These are phyloP conservation scores for Fusarium armeniacum DNA, from an alignment of 2,329 filamentous ascomycete genomes.

Conservation along the genomic window DNA sequence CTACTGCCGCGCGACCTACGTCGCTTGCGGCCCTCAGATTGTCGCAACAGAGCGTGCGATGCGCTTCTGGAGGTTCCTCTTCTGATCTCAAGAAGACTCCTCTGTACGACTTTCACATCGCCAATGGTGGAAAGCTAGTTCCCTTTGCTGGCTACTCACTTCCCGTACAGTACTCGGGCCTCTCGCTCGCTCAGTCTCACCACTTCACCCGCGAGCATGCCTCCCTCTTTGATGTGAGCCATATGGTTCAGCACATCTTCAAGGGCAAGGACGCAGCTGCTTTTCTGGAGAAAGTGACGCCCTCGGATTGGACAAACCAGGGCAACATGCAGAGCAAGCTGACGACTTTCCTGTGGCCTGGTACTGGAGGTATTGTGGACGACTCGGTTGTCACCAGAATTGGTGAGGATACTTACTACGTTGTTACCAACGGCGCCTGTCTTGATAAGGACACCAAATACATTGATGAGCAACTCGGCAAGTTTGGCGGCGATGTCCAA, in stretches of 20 bases:
- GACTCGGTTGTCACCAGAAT: conserved; percentile 91
- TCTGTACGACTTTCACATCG: conserved; percentile 82
- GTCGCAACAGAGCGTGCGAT: conserved; percentile 47
- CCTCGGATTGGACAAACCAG: conserved; percentile 77
- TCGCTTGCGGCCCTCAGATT: conserved; percentile 39
- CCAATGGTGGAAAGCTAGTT: conserved; percentile 90
- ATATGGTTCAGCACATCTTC: conserved; percentile 95
- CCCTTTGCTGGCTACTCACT: conserved; percentile 95
- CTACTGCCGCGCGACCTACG: conserved; percentile 39
- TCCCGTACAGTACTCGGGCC: conserved; percentile 88
- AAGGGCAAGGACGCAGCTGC: conserved; percentile 82
- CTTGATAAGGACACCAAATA: conserved; percentile 89
- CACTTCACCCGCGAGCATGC: conserved; percentile 89
- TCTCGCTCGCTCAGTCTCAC: conserved; percentile 87
- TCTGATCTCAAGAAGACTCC: conserved; percentile 72
- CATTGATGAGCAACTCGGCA: conserved; percentile 76
- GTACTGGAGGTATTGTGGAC: conserved; percentile 91
- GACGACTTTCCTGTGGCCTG: conserved; percentile 83
- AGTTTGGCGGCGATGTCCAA: conserved; percentile 66
- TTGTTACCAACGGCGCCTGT: conserved; percentile 95
- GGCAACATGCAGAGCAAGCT: conserved; percentile 79
- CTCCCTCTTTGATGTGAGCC: conserved; percentile 94
- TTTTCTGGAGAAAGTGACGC: conserved; percentile 88
- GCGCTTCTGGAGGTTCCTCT: conserved; percentile 49
- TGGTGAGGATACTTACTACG: conserved; percentile 82